Evolutionary conservation across 768 basidiomycete species (phyloP).

Genomic region (Butyriboletus loyo): DNA sequence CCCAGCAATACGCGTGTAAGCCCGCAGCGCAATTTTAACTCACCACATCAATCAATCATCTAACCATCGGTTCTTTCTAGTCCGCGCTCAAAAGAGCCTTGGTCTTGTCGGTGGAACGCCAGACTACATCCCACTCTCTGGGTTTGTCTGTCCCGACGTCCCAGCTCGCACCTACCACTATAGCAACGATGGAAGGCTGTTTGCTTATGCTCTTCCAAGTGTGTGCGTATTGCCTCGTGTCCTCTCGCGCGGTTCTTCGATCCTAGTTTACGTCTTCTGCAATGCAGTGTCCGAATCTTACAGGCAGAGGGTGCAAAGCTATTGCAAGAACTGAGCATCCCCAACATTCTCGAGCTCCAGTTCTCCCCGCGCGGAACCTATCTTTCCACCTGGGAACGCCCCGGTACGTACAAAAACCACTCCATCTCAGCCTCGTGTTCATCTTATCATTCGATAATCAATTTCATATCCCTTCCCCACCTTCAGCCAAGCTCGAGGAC

Average conservation of each 20-base stretch:
- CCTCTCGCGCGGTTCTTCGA: slow-evolving; percentile 4
- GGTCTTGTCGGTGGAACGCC: slow-evolving; percentile 84
- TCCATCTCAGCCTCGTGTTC: slow-evolving; percentile 24
- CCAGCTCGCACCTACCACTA: slow-evolving; percentile 77
- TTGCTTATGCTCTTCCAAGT: slow-evolving; percentile 77
- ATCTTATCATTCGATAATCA: slow-evolving; percentile 12
- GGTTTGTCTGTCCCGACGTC: slow-evolving; percentile 64
- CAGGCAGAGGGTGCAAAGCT: slow-evolving; percentile 72
- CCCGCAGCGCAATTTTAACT: slow-evolving; percentile 13
- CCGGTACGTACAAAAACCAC: slow-evolving; percentile 42
- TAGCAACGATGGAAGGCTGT: slow-evolving; percentile 83
- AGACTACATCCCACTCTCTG: slow-evolving; percentile 61
- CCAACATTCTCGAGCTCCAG: slow-evolving; percentile 77
- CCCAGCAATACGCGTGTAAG: slow-evolving; percentile 86
- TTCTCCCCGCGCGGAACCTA: slow-evolving; percentile 95
- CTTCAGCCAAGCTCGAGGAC: slow-evolving; percentile 78
- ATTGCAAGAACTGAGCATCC: slow-evolving; percentile 68
- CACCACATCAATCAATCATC: slow-evolving; percentile 11
- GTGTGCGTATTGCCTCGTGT: slow-evolving; percentile 48
- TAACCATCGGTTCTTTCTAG: slow-evolving; percentile 39
- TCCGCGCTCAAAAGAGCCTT: slow-evolving; percentile 91
- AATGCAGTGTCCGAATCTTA: slow-evolving; percentile 66
- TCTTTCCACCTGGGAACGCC: slow-evolving; percentile 94
- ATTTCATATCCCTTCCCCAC: slow-evolving; percentile 7
- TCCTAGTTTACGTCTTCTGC: slow-evolving; percentile 11